Percentiles rank a stretch among this genome's conserved stretches.
Evolutionary conservation across 148 eudicot species (phyloP).

Genomic region (Dysphania ambrosioides): DNA sequence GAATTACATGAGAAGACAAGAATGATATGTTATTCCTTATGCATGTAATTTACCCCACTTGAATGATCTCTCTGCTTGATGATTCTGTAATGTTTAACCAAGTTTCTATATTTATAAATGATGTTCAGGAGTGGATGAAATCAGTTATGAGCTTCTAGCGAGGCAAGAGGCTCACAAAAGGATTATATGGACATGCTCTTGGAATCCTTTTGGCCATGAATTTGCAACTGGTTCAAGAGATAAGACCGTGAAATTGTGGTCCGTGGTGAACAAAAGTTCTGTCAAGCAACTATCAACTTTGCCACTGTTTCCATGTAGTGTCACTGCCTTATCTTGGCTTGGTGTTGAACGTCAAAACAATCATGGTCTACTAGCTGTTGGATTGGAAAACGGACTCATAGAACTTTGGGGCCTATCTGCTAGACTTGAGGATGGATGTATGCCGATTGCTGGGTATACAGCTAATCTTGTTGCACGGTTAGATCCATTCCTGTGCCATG

Average conservation of each 20-base stretch:
- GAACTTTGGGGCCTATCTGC: conserved; percentile 66
- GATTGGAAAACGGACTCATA: conserved; percentile 79
- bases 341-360: conserved; percentile 51
- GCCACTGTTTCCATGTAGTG: conserved; percentile 63
- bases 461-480: conserved; percentile 43
- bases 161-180: conserved; percentile 93
- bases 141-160: conserved; percentile 49
- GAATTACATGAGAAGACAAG: too few relatives aligned
- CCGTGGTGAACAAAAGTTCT: conserved; percentile 43
- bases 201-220: conserved; percentile 86
- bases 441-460: conserved; percentile 16
- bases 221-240: conserved; percentile 96
- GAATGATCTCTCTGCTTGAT: not conserved
- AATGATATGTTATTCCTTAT: not conserved
- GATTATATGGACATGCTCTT: conserved; percentile 91
- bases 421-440: conserved; percentile 25
- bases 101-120: not conserved
- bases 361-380: conserved; percentile 69
- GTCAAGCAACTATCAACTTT: conserved; percentile 57
- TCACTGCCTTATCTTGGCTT: conserved; percentile 82
- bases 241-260: conserved; percentile 87
- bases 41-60: not conserved
- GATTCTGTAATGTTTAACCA: not conserved
- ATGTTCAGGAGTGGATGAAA: conserved; percentile 48
- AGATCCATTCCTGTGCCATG: conserved; percentile 74